Conservation (phyloP, 2,329 filamentous ascomycete genomes). For the Myriosclerotinia scirpicola region DNA sequence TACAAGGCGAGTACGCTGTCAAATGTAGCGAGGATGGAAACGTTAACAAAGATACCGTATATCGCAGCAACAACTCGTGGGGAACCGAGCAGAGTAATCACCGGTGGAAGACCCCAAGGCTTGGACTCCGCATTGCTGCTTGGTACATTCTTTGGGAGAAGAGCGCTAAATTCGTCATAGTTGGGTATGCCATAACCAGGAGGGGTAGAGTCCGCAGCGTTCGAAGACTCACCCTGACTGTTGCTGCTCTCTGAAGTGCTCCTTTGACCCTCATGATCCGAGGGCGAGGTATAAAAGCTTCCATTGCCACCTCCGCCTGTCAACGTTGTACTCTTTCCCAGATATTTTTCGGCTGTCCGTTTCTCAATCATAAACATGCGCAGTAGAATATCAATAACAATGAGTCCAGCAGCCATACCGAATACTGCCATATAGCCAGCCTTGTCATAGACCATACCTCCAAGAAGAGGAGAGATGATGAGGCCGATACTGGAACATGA, state of each 20-base stretch:
- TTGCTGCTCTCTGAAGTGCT: neutral
- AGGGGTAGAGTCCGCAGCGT: slow-evolving; percentile 1
- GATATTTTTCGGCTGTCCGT: slow-evolving; percentile 49
- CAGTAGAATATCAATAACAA: slow-evolving; percentile 54
- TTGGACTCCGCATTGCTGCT: neutral
- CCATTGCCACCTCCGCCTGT: neutral
- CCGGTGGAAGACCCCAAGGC: slow-evolving; percentile 25
- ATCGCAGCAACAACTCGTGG: slow-evolving; percentile 43
- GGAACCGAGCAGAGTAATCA: slow-evolving; percentile 23
- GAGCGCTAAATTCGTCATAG: slow-evolving; percentile 14
- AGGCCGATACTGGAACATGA: slow-evolving; percentile 57
- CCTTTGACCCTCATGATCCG: neutral
- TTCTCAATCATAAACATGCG: slow-evolving; percentile 57
- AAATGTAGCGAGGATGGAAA: slow-evolving; percentile 52
- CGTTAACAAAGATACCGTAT: slow-evolving; percentile 47
- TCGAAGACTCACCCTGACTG: neutral
- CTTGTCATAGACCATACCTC: slow-evolving; percentile 27
- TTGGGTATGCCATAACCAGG: slow-evolving; percentile 15
- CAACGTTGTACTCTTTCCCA: slow-evolving; percentile 41
- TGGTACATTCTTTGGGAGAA: neutral
- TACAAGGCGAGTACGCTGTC: slow-evolving; percentile 57
- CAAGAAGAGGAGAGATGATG: slow-evolving; percentile 50
- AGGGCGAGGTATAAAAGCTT: neutral
- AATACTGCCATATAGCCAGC: slow-evolving; percentile 61
- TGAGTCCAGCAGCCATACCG: slow-evolving; percentile 54